These are phyloP conservation scores for Funneliformis mosseae DNA, from an alignment of 192 early-diverging fungal species.

Conservation along the genomic window DNA sequence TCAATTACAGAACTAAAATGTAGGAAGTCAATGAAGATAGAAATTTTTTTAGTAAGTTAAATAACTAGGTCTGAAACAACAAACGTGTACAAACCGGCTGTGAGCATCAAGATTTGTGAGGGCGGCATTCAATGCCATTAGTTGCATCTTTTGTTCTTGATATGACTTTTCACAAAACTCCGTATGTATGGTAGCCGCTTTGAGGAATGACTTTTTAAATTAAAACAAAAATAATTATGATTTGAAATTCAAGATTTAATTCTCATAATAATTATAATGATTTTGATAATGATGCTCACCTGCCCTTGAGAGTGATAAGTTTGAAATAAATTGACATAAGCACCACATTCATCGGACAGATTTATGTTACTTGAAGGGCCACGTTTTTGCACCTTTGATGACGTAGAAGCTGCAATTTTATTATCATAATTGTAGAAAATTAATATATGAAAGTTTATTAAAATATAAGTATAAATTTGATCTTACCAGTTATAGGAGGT, in stretches of 20 bases:
- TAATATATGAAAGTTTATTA: background rate
- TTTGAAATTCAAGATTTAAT: background rate
- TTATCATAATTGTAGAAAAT: background rate
- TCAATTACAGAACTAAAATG: constrained; percentile 45
- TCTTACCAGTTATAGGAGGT: constrained; percentile 39
- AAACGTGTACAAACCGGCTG: constrained; percentile 27
- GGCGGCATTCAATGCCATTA: constrained; percentile 54
- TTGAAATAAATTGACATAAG: constrained; percentile 16
- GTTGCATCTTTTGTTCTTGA: constrained; percentile 50
- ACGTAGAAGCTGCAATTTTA: background rate
- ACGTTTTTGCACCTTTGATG: background rate
- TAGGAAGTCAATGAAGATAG: background rate
- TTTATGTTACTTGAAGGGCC: background rate
- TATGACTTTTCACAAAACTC: constrained; percentile 45
- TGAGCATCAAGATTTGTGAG: constrained; percentile 55
- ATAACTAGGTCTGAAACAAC: background rate
- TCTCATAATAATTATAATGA: background rate
- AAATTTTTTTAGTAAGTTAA: background rate
- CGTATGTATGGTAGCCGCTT: constrained; percentile 42
- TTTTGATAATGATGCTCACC: background rate
- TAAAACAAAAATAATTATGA: background rate
- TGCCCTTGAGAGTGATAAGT: constrained; percentile 19
- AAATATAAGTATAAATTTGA: background rate
- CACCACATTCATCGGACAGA: background rate
- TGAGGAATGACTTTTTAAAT: constrained; percentile 35